Percentiles rank a stretch among this genome's conserved stretches.
phyloP scores from a whole-genome alignment of 495 filamentous ascomycete genomes.

The Aspergillus ostianus region DNA sequence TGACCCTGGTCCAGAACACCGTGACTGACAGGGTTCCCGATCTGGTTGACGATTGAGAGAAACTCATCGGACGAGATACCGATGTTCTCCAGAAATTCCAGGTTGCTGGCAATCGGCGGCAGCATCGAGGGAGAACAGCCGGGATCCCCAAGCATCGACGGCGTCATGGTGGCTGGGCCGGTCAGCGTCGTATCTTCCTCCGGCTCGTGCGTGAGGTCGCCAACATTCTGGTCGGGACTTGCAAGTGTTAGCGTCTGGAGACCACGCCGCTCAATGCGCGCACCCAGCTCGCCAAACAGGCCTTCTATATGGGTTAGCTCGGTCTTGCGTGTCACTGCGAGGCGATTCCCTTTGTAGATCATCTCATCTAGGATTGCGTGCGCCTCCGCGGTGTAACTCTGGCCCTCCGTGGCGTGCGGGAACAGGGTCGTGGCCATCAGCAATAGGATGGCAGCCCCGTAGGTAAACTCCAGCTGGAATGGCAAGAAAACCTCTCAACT shows the following conservation, averaged over 20 bases:
- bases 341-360: conserved; percentile 29
- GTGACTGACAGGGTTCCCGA: conserved; percentile 12
- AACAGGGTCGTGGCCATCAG: conserved; percentile 33
- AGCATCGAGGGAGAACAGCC: conserved; percentile 1
- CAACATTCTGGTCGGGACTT: background rate
- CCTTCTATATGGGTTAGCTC: conserved; percentile 26
- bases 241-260: conserved; percentile 18
- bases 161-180: background rate
- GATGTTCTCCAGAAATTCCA: conserved; percentile 30
- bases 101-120: conserved; percentile 3
- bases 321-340: conserved; percentile 28
- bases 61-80: conserved; percentile 34
- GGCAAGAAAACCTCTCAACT: conserved; percentile 37
- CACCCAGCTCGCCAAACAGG: conserved; percentile 24
- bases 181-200: background rate
- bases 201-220: background rate
- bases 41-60: conserved; percentile 29
- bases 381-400: conserved; percentile 18
- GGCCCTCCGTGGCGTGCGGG: conserved; percentile 19
- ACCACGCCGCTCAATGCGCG: conserved; percentile 18
- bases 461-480: conserved; percentile 41
- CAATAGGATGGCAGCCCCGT: conserved; percentile 32
- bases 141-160: background rate
- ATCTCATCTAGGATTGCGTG: conserved; percentile 38
- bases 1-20: conserved; percentile 2